Percentiles rank a stretch among this genome's conserved stretches.
phyloP scores from a whole-genome alignment of 306 rosid genomes.

The Vigna angularis region DNA sequence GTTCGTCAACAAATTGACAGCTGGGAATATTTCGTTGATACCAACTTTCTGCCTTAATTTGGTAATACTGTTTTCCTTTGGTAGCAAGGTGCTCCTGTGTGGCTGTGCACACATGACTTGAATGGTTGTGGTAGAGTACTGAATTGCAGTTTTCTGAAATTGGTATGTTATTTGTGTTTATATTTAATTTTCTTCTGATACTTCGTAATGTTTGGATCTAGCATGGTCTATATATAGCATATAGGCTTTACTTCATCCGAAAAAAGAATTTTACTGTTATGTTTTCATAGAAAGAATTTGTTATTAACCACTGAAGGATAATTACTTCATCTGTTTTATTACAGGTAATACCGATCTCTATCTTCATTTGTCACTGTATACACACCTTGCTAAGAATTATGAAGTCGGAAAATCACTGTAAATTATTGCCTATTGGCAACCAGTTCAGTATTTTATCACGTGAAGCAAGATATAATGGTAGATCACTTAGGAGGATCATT shows the following conservation, averaged over 20 bases:
- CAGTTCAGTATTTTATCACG: conserved; percentile 47
- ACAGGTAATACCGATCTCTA: conserved; percentile 71
- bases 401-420: conserved; percentile 46
- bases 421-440: conserved; percentile 47
- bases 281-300: conserved; percentile 25
- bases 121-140: conserved; percentile 63
- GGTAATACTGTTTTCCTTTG: conserved; percentile 46
- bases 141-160: conserved; percentile 55
- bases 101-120: conserved; percentile 64
- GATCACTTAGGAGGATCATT: conserved; percentile 61
- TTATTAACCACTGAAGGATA: conserved; percentile 30
- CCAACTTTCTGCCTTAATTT: conserved; percentile 35
- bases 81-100: conserved; percentile 74
- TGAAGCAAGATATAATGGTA: conserved; percentile 56
- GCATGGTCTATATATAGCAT: conserved; percentile 23
- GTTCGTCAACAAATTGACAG: conserved; percentile 49
- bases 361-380: conserved; percentile 58
- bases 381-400: conserved; percentile 53
- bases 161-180: conserved; percentile 56
- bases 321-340: conserved; percentile 25
- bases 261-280: not conserved
- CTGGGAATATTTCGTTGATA: conserved; percentile 13
- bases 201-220: conserved; percentile 20
- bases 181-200: conserved; percentile 29
- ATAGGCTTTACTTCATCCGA: conserved; percentile 9